Conservation (phyloP, 1,284 basidiomycete genomes). For the Fomitopsis palustris region DNA sequence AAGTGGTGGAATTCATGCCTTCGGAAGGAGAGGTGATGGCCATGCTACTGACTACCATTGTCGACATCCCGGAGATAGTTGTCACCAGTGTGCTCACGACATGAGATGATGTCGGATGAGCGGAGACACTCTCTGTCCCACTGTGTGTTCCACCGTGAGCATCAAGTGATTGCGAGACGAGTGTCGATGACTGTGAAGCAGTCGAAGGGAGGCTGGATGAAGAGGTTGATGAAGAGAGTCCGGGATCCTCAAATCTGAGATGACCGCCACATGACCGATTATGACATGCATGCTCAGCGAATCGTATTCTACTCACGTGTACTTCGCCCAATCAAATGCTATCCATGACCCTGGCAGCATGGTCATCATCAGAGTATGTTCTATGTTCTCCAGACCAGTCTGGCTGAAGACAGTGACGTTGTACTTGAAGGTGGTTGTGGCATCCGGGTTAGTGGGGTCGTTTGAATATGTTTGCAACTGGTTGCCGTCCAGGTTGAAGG, state of each 20-base stretch:
- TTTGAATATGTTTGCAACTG: background rate
- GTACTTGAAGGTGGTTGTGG: background rate
- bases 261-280: no score
- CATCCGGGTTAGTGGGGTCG: background rate
- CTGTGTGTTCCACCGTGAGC: no score
- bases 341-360: background rate
- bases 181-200: no score
- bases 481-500: background rate
- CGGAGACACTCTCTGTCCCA: no score
- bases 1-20: background rate
- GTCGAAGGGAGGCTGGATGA: no score
- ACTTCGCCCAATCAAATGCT: background rate
- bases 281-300: no score
- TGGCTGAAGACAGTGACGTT: background rate
- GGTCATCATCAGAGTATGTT: background rate
- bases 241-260: no score
- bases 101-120: no score
- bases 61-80: no score
- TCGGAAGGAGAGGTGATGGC: background rate
- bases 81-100: no score
- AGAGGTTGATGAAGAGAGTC: no score
- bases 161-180: no score
- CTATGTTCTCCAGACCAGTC: background rate
- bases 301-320: background rate
- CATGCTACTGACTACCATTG: background rate